Evolutionary conservation across 228 moss, liverwort and hornwort genomes (phyloP).

Genomic region (Sphagnum fallax): DNA sequence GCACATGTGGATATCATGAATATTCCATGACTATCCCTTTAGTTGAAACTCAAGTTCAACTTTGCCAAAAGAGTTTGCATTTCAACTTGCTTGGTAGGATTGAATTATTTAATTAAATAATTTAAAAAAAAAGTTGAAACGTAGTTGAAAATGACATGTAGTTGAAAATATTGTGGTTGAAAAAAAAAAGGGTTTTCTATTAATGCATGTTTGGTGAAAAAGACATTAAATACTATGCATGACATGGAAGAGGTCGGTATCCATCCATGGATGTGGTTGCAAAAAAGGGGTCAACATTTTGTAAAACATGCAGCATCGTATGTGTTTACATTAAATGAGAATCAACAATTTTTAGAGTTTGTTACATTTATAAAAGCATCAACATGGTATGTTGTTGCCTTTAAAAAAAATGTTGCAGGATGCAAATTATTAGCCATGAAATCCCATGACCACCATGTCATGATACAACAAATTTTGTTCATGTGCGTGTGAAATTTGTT

Average conservation of each 20-base stretch:
- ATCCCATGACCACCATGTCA: neutral
- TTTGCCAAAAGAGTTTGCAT: too few species aligned
- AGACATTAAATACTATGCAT: neutral
- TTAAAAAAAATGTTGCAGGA: neutral
- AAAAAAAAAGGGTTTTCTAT: too few species aligned
- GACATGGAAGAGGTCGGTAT: neutral
- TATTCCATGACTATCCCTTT: too few species aligned
- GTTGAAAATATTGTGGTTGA: too few species aligned
- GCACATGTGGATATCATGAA: too few species aligned
- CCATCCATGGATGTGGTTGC: neutral
- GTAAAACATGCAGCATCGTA: neutral
- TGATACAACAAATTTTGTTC: neutral
- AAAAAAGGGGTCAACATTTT: neutral
- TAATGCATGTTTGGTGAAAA: neutral
- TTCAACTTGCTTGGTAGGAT: too few species aligned
- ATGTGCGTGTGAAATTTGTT: too few species aligned
- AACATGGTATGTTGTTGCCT: neutral
- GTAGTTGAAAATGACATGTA: too few species aligned
- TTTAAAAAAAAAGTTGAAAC: too few species aligned
- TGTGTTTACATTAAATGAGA: neutral
- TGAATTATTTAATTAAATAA: too few species aligned
- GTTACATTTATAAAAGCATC: neutral
- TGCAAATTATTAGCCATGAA: neutral
- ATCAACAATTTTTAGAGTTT: accelerated
- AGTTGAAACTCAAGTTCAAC: too few species aligned